Evolutionary conservation across 306 rosid genomes (phyloP).

Genomic region (Purshia tridentata): DNA sequence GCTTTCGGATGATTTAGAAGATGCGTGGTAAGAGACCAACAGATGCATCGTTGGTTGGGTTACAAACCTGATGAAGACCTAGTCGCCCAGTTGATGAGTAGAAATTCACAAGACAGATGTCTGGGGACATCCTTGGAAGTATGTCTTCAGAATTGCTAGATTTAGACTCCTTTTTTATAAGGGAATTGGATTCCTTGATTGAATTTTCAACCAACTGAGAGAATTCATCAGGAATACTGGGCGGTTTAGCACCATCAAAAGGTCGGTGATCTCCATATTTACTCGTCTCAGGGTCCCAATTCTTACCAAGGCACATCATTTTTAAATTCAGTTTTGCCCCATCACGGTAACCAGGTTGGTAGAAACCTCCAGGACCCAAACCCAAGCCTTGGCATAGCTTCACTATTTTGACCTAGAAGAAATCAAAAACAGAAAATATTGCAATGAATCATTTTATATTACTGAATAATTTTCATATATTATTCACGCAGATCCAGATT

Average conservation of each 20-base stretch:
- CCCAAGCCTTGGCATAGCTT: constrained; percentile 56
- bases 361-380: constrained; percentile 69
- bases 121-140: constrained; percentile 46
- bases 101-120: constrained; percentile 74
- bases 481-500: neutral
- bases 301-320: constrained; percentile 92
- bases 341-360: constrained; percentile 69
- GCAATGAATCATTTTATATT: neutral
- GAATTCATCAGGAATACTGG: constrained; percentile 49
- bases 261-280: constrained; percentile 44
- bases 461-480: neutral
- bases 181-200: constrained; percentile 37
- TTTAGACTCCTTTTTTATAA: constrained; percentile 21
- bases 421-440: neutral
- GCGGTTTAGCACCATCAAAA: constrained; percentile 54
- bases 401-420: constrained; percentile 45
- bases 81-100: constrained; percentile 58
- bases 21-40: neutral
- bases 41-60: no score
- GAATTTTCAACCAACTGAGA: constrained; percentile 37
- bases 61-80: constrained; percentile 77
- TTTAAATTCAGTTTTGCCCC: constrained; percentile 52
- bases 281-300: constrained; percentile 71
- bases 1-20: neutral
- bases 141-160: constrained; percentile 10